Evolutionary conservation across 208 protist species (phyloP).

Genomic region (Angomonas ambiguus): DNA sequence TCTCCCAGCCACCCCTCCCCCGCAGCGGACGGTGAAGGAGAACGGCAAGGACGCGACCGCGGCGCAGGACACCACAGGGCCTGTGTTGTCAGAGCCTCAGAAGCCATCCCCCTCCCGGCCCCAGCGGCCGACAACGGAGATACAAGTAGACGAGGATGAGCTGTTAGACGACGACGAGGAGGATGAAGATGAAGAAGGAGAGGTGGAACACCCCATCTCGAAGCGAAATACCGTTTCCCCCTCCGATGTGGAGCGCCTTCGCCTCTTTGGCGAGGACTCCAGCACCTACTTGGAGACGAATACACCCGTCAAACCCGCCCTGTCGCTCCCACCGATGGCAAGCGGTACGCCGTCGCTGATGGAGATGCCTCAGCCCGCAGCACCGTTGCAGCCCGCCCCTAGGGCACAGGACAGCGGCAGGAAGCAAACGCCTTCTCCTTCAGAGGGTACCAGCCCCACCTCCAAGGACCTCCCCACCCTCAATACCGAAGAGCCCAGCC

Average conservation of each 20-base stretch:
- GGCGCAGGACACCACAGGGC: not conserved
- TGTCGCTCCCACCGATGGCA: constrained; percentile 9
- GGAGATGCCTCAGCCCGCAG: constrained; percentile 15
- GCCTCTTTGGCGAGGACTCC: too few relatives aligned
- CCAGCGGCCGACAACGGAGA: not conserved
- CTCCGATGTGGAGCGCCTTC: too few relatives aligned
- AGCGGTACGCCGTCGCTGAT: not conserved
- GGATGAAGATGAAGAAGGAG: not conserved
- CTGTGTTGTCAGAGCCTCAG: constrained; percentile 3
- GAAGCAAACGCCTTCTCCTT: not conserved
- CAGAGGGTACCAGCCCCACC: not conserved
- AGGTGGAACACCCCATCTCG: not conserved
- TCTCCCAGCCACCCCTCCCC: too few relatives aligned
- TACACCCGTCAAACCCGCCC: not conserved
- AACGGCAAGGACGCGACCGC: too few relatives aligned
- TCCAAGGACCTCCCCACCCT: not conserved
- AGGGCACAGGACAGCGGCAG: constrained; percentile 3
- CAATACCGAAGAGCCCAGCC: not conserved
- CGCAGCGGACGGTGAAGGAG: too few relatives aligned
- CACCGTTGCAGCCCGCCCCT: constrained; percentile 8
- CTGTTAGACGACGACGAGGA: too few relatives aligned
- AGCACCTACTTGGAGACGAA: too few relatives aligned
- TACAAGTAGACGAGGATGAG: not conserved
- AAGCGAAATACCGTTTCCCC: not conserved
- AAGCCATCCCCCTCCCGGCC: not conserved